Evolutionary conservation across 1,284 basidiomycete species (phyloP).

Genomic region (Gymnopus androsaceus): DNA sequence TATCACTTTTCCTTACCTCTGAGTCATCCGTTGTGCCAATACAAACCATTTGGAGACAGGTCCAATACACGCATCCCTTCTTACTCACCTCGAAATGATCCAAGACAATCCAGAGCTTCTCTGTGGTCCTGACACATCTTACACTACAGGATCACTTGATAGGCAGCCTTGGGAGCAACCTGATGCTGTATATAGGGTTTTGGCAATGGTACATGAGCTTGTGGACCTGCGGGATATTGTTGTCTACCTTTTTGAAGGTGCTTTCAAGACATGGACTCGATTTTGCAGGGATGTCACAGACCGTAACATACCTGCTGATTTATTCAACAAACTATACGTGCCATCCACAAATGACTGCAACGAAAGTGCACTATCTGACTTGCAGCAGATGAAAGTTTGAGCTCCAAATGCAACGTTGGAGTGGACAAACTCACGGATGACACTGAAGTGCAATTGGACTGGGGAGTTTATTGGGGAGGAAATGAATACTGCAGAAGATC

Average conservation of each 20-base stretch:
- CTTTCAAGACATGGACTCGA: constrained; percentile 24
- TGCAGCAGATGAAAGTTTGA: neutral
- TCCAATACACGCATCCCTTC: constrained; percentile 8
- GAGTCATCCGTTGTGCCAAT: neutral
- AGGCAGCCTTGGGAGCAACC: constrained; percentile 28
- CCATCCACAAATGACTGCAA: constrained; percentile 25
- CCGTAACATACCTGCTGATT: neutral
- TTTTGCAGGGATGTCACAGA: constrained; percentile 21
- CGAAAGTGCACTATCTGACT: constrained; percentile 22
- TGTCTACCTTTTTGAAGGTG: constrained; percentile 21
- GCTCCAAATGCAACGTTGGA: constrained; percentile 6
- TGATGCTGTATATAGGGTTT: constrained; percentile 22
- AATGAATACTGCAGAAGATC: neutral
- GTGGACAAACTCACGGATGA: constrained; percentile 11
- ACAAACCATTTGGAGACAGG: constrained; percentile 1
- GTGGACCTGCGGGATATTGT: constrained; percentile 10
- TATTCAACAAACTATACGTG: constrained; percentile 11
- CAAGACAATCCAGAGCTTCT: constrained; percentile 24
- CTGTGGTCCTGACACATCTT: constrained; percentile 9
- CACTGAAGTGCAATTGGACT: constrained; percentile 18
- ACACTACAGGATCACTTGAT: constrained; percentile 22
- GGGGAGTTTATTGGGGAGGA: neutral
- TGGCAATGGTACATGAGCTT: neutral
- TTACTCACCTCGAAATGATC: constrained; percentile 18
- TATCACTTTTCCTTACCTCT: constrained; percentile 31